Conservation (phyloP, 805 yeast genomes). For the Geotrichum ghanense region DNA sequence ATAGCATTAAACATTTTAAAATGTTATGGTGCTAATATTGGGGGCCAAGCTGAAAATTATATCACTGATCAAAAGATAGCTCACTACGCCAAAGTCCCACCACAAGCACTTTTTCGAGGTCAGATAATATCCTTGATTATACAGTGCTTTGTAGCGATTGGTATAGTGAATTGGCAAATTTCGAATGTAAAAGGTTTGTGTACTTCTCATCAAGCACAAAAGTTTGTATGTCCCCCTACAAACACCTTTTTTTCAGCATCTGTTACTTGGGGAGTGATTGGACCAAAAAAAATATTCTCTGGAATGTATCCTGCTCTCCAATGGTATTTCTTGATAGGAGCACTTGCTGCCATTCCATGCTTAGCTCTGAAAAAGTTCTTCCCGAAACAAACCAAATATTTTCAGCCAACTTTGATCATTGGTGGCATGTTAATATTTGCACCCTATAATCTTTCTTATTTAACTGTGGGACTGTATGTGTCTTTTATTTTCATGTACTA, state of each 20-base stretch:
- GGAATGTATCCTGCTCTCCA: conserved; percentile 35
- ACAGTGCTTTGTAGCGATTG: conserved; percentile 23
- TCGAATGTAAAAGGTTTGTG: conserved; percentile 23
- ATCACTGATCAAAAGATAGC: conserved; percentile 44
- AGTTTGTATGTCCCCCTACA: conserved; percentile 27
- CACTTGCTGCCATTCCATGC: conserved; percentile 23
- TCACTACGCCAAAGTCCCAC: conserved; percentile 32
- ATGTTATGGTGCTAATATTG: conserved; percentile 34
- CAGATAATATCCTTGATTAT: conserved; percentile 33
- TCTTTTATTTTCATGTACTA: conserved; percentile 35
- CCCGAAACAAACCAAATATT: conserved; percentile 18
- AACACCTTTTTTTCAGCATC: conserved; percentile 40
- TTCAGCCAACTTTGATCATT: conserved; percentile 34
- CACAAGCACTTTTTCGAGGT: conserved; percentile 30
- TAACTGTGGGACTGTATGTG: conserved; percentile 30
- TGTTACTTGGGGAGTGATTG: conserved; percentile 32
- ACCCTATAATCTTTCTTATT: conserved; percentile 35
- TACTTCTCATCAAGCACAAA: conserved; percentile 21
- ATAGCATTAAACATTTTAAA: conserved; percentile 39
- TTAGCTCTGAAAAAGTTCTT: conserved; percentile 10
- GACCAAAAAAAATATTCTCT: conserved; percentile 35
- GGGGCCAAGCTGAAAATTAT: conserved; percentile 52
- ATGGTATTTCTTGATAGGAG: conserved; percentile 37
- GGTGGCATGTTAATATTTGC: conserved; percentile 33
- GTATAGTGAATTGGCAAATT: conserved; percentile 24